Base-by-base conservation (phyloP, 2,329 filamentous ascomycete genomes). In the Cryphonectria nitschkei region DNA sequence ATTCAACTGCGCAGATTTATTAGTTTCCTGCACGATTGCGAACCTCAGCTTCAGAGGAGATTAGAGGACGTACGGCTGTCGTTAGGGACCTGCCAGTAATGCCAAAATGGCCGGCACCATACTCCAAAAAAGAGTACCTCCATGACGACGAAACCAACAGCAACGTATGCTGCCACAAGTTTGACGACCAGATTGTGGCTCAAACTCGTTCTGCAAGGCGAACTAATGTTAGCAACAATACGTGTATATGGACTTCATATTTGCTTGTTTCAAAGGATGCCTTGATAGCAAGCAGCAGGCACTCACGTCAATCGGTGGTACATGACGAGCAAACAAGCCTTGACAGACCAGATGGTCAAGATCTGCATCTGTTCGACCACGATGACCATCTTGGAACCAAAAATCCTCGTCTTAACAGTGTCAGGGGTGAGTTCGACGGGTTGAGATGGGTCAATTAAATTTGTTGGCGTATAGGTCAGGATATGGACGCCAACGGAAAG, bases 301-400 rank as follows among this genome's bases (percentile, higher is more conserved):
- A 80, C 83, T 69, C 68, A 85, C 80, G 86, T 87, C 71, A 89
- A 79, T 61, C 87, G 85, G 73, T 83, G 80, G 74, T 88, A 89
- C 82, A 89, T 84, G 72, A 89, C 78, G 46, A 90, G 76, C 73
- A 90, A 80, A 74, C 87, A 89, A 11, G 81, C 78, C 76, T 90
- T 90, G 73, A 88, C 81, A 0, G 81, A 78, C 84, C 86, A 90
- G 41, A 87, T 86, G 13, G 86, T 84, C 67, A 88, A 81, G 26
- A 90, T 81, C 80, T 92, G 91, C 75, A 86, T 84, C 78, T 90
- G 83, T 74, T 91, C 89, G 2, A 87, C 86, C 11, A 89, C 84
- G 52, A 90, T 81, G 0, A 90, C 88, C 81, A 88, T 85, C 81
- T 91, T 91, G 62, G 87, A 89, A 14, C 89, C 89, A 52, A 77